These are phyloP conservation scores for Albifimbria verrucaria DNA, from an alignment of 2,329 filamentous ascomycete genomes.

Conservation along the genomic window DNA sequence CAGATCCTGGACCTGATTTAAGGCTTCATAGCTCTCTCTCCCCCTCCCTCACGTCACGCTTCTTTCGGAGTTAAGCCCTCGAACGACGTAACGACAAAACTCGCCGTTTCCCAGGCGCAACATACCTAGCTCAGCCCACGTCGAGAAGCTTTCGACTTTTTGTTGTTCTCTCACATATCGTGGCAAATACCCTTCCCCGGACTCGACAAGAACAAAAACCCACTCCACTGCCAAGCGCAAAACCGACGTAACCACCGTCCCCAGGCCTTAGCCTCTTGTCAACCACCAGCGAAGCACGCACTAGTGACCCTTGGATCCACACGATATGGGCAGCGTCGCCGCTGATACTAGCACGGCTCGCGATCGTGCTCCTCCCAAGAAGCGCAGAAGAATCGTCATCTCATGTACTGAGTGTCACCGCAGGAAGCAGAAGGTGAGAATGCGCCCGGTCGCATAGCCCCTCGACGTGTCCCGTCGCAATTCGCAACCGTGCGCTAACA, in stretches of 20 bases:
- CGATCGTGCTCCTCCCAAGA: conserved; percentile 41
- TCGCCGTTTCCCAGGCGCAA: neutral
- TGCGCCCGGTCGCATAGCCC: neutral
- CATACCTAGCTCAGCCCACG: too few relatives aligned
- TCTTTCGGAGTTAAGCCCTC: neutral
- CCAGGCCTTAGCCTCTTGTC: neutral
- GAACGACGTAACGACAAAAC: neutral
- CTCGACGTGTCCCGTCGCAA: conserved; percentile 3
- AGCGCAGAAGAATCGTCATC: conserved; percentile 58
- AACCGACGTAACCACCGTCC: too few relatives aligned
- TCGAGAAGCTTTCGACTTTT: too few relatives aligned
- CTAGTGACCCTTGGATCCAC: neutral
- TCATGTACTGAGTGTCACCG: conserved; percentile 64
- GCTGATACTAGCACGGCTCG: neutral
- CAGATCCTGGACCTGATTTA: neutral
- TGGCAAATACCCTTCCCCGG: too few relatives aligned
- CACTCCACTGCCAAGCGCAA: too few relatives aligned
- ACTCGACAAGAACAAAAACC: too few relatives aligned
- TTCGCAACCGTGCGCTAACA: neutral
- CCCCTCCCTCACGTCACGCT: neutral
- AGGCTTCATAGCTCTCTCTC: neutral
- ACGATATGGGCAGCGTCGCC: neutral
- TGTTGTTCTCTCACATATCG: too few relatives aligned
- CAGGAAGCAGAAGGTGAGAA: conserved; percentile 55
- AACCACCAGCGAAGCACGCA: neutral